Conservation (phyloP, 805 yeast species). For the Danielia oregonensis region DNA sequence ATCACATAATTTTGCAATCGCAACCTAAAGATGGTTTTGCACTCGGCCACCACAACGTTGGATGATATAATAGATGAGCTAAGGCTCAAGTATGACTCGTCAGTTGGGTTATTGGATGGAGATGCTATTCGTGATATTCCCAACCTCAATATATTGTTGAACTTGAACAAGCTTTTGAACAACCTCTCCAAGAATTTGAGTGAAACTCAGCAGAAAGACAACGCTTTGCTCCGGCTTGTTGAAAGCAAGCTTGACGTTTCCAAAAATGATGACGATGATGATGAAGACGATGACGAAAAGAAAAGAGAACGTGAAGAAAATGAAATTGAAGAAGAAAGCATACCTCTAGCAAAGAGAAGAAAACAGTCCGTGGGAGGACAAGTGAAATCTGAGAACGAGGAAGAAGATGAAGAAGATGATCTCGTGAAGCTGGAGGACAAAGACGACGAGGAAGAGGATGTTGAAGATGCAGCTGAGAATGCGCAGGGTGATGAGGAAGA, state of each 20-base stretch:
- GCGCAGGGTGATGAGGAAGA: constrained; percentile 10
- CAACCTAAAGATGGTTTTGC: constrained; percentile 12
- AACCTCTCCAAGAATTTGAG: constrained; percentile 38
- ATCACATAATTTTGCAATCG: too few relatives aligned
- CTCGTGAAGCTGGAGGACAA: constrained; percentile 1
- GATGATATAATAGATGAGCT: constrained; percentile 51
- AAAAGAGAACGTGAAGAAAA: constrained; percentile 8
- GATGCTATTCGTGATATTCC: constrained; percentile 43
- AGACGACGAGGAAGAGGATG: constrained; percentile 6
- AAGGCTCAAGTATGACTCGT: constrained; percentile 52
- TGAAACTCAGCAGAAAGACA: constrained; percentile 29
- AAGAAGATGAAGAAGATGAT: constrained; percentile 7
- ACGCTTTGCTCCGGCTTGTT: constrained; percentile 20
- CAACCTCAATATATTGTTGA: constrained; percentile 40
- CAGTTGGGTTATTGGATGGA: constrained; percentile 60
- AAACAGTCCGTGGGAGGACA: constrained; percentile 1
- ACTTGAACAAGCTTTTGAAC: constrained; percentile 41
- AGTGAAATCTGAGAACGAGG: constrained; percentile 5
- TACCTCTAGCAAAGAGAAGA: constrained; percentile 14
- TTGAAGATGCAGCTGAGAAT: constrained; percentile 9
- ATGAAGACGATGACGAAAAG: constrained; percentile 4
- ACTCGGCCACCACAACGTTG: constrained; percentile 40
- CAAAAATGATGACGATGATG: constrained; percentile 3
- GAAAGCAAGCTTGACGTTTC: constrained; percentile 5
- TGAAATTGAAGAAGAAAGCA: constrained; percentile 11